These are phyloP conservation scores for Carallia pectinifolia DNA, from an alignment of 345 rosid genomes.

Conservation along the genomic window DNA sequence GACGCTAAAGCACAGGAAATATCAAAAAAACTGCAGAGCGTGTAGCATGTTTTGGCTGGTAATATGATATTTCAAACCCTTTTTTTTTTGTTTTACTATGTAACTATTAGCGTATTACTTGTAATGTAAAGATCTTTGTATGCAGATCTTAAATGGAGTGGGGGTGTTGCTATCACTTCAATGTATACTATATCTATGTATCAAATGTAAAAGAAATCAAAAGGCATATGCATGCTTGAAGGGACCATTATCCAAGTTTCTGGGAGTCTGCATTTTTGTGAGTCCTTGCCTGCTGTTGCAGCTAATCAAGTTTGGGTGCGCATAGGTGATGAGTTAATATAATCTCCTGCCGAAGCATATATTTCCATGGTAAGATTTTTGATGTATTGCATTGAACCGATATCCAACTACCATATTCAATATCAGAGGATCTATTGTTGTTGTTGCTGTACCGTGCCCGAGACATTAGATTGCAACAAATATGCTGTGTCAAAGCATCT, in stretches of 20 bases:
- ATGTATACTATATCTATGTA: constrained; percentile 24
- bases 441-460: background rate
- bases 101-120: background rate
- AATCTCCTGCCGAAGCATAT: constrained; percentile 7
- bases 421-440: no score
- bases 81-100: background rate
- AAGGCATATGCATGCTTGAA: constrained; percentile 21
- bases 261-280: constrained; percentile 17
- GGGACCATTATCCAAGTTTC: constrained; percentile 12
- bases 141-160: constrained; percentile 22
- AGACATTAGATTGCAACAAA: constrained; percentile 7
- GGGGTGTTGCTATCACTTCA: constrained; percentile 1
- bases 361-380: background rate
- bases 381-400: background rate
- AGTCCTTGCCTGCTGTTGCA: constrained; percentile 15
- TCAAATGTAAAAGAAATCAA: constrained; percentile 12
- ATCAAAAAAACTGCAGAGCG: constrained; percentile 49
- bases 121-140: background rate
- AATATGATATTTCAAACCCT: background rate
- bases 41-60: constrained; percentile 31
- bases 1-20: constrained; percentile 44
- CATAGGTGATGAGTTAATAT: constrained; percentile 25
- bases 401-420: no score
- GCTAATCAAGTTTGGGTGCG: constrained; percentile 23
- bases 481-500: background rate